Evolutionary conservation across 805 yeast genomes (phyloP).

Genomic region (Yarrowia sp.): DNA sequence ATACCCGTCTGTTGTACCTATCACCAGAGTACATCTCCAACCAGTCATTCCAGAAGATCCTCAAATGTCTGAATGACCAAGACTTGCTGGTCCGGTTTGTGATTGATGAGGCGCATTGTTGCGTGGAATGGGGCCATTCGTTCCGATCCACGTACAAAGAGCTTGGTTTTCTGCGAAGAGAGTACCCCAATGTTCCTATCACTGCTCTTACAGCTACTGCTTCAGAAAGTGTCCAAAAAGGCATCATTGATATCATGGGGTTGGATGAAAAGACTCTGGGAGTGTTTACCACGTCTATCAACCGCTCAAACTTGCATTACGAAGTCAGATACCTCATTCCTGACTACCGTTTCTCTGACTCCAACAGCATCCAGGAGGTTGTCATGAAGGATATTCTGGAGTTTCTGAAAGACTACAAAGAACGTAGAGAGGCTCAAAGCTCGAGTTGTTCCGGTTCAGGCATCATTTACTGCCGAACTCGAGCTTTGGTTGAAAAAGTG

Average conservation of each 20-base stretch:
- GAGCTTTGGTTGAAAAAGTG: conserved; percentile 78
- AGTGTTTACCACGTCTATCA: conserved; percentile 81
- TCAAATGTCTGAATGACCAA: conserved; percentile 55
- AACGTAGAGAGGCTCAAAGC: neutral
- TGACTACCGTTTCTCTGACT: conserved; percentile 7
- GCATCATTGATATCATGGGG: conserved; percentile 78
- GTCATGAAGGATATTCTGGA: conserved; percentile 31
- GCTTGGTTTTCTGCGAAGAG: conserved; percentile 63
- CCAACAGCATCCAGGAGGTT: conserved; percentile 28
- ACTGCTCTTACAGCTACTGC: conserved; percentile 98
- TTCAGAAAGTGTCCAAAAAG: conserved; percentile 41
- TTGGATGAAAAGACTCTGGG: conserved; percentile 52
- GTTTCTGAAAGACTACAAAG: conserved; percentile 33
- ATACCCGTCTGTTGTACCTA: conserved; percentile 86
- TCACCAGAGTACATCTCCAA: conserved; percentile 69
- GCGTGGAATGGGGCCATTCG: conserved; percentile 97
- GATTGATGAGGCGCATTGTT: conserved; percentile 97
- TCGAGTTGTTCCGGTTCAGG: conserved; percentile 58
- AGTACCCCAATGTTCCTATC: conserved; percentile 77
- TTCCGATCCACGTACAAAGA: conserved; percentile 91
- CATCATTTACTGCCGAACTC: conserved; percentile 88
- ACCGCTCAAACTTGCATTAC: conserved; percentile 78
- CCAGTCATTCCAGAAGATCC: conserved; percentile 61
- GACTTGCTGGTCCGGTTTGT: conserved; percentile 74
- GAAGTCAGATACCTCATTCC: conserved; percentile 47